Conservation (phyloP, 352 stramenopile genomes). For the Phytopythium litorale region DNA sequence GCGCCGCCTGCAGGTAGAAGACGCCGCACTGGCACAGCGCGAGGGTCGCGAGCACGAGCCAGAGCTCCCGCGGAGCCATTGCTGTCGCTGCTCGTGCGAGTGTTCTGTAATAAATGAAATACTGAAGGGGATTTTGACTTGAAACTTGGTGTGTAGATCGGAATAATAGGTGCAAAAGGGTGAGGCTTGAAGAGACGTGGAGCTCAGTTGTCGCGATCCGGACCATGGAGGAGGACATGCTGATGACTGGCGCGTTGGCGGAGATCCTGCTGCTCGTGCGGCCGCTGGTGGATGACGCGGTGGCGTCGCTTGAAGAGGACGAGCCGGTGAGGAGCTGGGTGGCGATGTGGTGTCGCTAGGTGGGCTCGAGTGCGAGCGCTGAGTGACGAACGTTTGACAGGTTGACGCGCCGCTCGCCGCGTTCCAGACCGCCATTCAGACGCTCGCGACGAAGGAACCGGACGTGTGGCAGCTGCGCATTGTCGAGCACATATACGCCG, state of each 20-base stretch:
- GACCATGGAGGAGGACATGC: not conserved
- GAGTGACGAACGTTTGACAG: constrained; percentile 5
- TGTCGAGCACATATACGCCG: constrained; percentile 30
- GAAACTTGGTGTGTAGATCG: not conserved
- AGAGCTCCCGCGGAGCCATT: constrained; percentile 16
- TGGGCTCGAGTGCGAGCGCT: too few species aligned
- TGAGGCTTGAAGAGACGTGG: not conserved
- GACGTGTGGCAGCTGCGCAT: constrained; percentile 54
- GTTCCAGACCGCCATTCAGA: constrained; percentile 30
- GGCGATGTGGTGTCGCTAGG: not conserved
- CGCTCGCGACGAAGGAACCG: constrained; percentile 30
- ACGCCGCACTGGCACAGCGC: constrained; percentile 43
- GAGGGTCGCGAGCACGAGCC: constrained; percentile 17
- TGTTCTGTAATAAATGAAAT: not conserved
- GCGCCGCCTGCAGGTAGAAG: constrained; percentile 60
- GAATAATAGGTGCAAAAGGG: not conserved
- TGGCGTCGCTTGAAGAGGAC: constrained; percentile 31
- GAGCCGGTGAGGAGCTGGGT: constrained; percentile 13
- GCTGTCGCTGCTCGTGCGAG: too few species aligned
- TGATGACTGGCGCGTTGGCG: constrained; percentile 17
- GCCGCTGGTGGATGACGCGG: constrained; percentile 25
- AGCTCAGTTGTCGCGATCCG: not conserved
- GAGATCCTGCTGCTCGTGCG: constrained; percentile 47
- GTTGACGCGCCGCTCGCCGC: constrained; percentile 20
- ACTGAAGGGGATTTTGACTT: not conserved